Conservation (phyloP, 805 yeast genomes). For the Hanseniaspora valbyensis region DNA sequence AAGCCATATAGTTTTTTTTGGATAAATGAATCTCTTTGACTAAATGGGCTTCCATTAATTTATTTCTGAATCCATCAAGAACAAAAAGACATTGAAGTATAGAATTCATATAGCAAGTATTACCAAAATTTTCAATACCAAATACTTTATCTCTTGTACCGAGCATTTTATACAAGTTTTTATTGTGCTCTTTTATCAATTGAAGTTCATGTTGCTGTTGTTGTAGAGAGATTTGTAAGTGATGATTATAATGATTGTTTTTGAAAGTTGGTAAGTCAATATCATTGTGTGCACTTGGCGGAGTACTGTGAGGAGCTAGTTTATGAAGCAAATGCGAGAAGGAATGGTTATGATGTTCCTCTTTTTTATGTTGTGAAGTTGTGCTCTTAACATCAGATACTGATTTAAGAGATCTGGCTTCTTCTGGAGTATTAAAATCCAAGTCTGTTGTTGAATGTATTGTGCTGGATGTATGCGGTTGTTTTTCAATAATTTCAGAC, state of each 20-base stretch:
- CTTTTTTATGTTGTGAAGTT: not conserved
- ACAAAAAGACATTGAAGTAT: constrained; percentile 79
- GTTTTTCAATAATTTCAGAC: not conserved
- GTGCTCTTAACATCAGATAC: not conserved
- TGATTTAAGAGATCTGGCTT: not conserved
- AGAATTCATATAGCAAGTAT: constrained; percentile 91
- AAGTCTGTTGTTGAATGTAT: not conserved
- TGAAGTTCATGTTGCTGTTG: constrained; percentile 9
- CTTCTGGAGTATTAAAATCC: not conserved
- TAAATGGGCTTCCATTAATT: constrained; percentile 40
- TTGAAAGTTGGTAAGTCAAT: not conserved
- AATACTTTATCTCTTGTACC: constrained; percentile 39
- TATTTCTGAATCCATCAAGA: constrained; percentile 54
- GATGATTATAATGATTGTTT: not conserved
- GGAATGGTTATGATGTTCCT: not conserved
- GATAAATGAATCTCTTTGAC: constrained; percentile 27
- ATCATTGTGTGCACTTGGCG: not conserved
- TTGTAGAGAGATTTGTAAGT: not conserved
- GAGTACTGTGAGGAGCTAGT: not conserved
- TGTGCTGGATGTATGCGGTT: not conserved
- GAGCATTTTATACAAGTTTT: not conserved
- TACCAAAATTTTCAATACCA: constrained; percentile 79
- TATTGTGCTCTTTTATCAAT: constrained; percentile 2
- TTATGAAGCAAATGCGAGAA: constrained; percentile 1
- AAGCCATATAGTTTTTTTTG: constrained; percentile 34